phyloP scores from a whole-genome alignment of 352 stramenopile genomes.

The Globisporangium yorkense region DNA sequence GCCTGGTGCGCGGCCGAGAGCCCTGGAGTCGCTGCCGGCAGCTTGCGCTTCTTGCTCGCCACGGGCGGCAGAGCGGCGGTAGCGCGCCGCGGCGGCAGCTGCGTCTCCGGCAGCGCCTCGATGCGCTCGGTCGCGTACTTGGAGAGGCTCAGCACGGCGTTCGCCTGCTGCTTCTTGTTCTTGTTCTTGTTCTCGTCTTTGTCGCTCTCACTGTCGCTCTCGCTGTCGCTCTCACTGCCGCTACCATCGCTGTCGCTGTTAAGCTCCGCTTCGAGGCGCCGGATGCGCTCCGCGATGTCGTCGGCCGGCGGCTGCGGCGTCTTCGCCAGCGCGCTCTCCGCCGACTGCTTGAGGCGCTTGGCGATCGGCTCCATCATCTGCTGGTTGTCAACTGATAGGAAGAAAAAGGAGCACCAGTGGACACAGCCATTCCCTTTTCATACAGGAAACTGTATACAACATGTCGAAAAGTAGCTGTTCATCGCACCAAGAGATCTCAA shows the following conservation, averaged over 20 bases:
- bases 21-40: conserved; percentile 6
- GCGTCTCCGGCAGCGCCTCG: conserved; percentile 44
- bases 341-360: conserved; percentile 77
- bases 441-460: background rate
- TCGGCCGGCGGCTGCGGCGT: conserved; percentile 30
- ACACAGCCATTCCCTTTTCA: background rate
- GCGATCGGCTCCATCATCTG: conserved; percentile 67
- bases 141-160: conserved; percentile 57
- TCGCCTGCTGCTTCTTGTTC: background rate
- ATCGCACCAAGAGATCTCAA: background rate
- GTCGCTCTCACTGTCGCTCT: conserved; percentile 16
- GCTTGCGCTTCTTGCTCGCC: conserved; percentile 39
- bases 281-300: conserved; percentile 63
- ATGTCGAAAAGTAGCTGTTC: background rate
- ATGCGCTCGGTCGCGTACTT: conserved; percentile 59
- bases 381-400: too few relatives aligned
- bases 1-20: conserved; percentile 20
- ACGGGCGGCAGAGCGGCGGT: conserved; percentile 17
- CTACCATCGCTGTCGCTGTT: conserved; percentile 20
- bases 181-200: conserved; percentile 14
- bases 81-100: conserved; percentile 36
- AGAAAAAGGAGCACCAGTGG: too few relatives aligned
- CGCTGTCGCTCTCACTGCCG: conserved; percentile 16
- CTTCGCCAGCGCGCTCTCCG: conserved; percentile 39
- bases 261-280: conserved; percentile 64